phyloP scores from a whole-genome alignment of 108 stramenopile species.

The Cafeteria roenbergensis region DNA sequence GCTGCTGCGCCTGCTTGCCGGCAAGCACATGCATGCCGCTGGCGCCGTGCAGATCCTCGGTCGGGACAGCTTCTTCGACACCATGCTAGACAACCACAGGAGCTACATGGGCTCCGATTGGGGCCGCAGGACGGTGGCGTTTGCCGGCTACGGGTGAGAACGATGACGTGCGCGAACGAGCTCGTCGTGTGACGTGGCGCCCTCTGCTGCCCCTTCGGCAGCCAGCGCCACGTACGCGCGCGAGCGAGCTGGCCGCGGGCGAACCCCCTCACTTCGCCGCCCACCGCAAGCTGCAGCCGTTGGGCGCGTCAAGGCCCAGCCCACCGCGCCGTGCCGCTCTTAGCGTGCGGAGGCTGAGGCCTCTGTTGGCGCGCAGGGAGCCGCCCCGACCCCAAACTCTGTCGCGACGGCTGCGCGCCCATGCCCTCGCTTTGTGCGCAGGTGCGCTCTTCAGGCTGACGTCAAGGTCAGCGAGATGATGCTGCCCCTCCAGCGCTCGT shows the following conservation, averaged over 20 bases:
- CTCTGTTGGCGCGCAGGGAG: no score
- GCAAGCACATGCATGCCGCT: conserved; percentile 70
- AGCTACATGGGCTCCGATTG: conserved; percentile 86
- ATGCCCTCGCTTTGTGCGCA: conserved; percentile 14
- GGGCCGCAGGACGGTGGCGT: conserved; percentile 92
- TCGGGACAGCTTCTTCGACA: conserved; percentile 78
- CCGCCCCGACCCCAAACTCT: no score
- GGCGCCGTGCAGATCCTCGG: conserved; percentile 62
- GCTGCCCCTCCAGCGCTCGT: conserved; percentile 73
- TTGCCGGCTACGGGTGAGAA: conserved; percentile 78
- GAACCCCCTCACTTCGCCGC: no score
- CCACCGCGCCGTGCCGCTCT: no score
- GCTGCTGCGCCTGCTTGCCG: conserved; percentile 68
- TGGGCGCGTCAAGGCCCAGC: no score
- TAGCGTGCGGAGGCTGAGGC: no score
- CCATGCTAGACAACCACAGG: conserved; percentile 71
- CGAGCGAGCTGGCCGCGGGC: no score
- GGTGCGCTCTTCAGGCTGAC: conserved; percentile 69
- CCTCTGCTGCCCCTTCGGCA: conserved; percentile 44
- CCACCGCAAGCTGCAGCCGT: no score
- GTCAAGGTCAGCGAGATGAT: conserved; percentile 85
- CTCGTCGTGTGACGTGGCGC: no score
- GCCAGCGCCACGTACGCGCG: background rate
- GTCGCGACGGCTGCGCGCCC: background rate
- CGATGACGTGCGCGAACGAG: no score